phyloP scores from a whole-genome alignment of 1,139 yeast genomes.

The Scheffersomyces parashehatae region DNA sequence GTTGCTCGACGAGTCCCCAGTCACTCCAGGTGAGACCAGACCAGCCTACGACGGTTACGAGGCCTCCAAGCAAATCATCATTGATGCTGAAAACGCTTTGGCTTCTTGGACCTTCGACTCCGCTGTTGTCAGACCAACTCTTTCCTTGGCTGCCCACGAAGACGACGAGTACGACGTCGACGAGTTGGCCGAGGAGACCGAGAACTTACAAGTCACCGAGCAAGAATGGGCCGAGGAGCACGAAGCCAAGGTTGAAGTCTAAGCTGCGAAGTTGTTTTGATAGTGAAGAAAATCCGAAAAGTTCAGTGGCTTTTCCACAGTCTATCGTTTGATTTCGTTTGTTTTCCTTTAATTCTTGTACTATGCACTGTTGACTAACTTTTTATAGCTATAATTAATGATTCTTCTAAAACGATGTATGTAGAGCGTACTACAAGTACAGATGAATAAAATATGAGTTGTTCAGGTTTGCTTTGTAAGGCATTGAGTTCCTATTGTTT shows the following conservation, averaged over 20 bases:
- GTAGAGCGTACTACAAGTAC: too few species aligned
- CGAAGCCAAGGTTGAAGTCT: constrained; percentile 26
- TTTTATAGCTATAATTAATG: constrained; percentile 1
- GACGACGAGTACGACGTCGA: constrained; percentile 60
- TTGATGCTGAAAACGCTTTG: constrained; percentile 81
- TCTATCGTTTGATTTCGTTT: background rate
- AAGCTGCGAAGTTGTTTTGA: constrained; percentile 5
- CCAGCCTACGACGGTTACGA: constrained; percentile 86
- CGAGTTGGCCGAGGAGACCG: constrained; percentile 57
- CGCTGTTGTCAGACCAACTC: constrained; percentile 79
- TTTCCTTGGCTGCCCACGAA: constrained; percentile 71
- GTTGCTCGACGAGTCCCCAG: constrained; percentile 80
- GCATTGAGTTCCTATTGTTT: too few species aligned
- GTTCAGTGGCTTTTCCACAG: background rate
- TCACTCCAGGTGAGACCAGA: constrained; percentile 90
- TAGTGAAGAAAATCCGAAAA: background rate
- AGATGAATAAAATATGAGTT: too few species aligned
- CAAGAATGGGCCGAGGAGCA: constrained; percentile 41
- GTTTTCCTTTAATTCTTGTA: constrained; percentile 1
- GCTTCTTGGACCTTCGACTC: constrained; percentile 82
- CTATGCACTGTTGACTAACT: background rate
- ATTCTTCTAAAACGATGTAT: background rate
- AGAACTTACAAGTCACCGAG: constrained; percentile 56
- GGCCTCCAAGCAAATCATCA: constrained; percentile 82
- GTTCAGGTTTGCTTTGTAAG: too few species aligned